Percentiles rank a stretch among this genome's conserved stretches.
Conservation (phyloP, 2,329 filamentous ascomycete species). For the Rhynchosporium graminicola region DNA sequence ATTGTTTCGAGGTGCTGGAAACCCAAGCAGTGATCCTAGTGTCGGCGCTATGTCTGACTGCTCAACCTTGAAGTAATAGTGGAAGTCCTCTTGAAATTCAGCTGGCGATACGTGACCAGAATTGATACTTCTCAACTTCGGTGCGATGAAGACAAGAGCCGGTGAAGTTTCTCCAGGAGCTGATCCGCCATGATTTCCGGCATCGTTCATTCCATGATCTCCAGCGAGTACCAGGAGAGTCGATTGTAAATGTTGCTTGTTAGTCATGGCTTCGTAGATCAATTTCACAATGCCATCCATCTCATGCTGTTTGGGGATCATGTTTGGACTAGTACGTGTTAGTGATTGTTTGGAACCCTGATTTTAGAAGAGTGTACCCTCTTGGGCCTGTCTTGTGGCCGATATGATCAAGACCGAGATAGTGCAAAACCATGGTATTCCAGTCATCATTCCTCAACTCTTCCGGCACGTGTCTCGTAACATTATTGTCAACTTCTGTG, state of each 20-base stretch:
- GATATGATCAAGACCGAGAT: constrained; percentile 94
- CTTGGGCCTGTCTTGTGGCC: constrained; percentile 92
- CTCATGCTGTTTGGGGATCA: constrained; percentile 89
- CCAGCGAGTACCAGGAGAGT: constrained; percentile 85
- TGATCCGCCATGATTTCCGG: constrained; percentile 93
- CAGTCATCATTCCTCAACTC: constrained; percentile 81
- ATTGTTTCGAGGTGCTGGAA: constrained; percentile 88
- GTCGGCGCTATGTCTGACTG: constrained; percentile 95
- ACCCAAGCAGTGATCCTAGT: constrained; percentile 79
- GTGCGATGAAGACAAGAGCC: constrained; percentile 86
- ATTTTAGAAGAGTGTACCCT: constrained; percentile 52
- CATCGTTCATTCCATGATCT: constrained; percentile 99
- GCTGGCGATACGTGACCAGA: constrained; percentile 52
- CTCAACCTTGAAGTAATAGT: constrained; percentile 83
- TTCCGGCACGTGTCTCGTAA: constrained; percentile 81
- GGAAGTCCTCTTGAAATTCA: constrained; percentile 66
- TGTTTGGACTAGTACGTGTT: constrained; percentile 65
- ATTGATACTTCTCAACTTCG: constrained; percentile 67
- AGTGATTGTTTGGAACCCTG: constrained; percentile 19
- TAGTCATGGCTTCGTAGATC: constrained; percentile 76
- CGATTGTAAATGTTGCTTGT: constrained; percentile 67
- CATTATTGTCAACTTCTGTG: constrained; percentile 95
- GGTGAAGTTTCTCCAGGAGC: constrained; percentile 92
- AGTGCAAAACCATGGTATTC: constrained; percentile 93
- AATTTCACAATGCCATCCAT: constrained; percentile 83